These are phyloP conservation scores for Triticum timopheevii DNA, from an alignment of 176 grass and related monocot genomes.

Conservation along the genomic window DNA sequence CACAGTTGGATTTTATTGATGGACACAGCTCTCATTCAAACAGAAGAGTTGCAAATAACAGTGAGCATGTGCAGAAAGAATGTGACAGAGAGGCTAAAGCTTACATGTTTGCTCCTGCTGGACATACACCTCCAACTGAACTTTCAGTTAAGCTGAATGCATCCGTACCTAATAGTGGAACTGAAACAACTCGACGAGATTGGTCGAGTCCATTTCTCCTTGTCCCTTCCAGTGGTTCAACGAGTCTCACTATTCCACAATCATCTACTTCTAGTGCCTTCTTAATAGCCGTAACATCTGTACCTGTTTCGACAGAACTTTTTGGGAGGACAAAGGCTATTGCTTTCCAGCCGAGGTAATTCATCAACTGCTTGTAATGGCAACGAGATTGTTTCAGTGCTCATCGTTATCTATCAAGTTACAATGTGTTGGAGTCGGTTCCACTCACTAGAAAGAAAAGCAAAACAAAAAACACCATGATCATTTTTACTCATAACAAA, in stretches of 20 bases:
- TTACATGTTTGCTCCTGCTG: constrained; percentile 73
- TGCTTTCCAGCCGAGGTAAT: constrained; percentile 92
- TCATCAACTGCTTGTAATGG: constrained; percentile 13
- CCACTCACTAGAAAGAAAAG: constrained; percentile 34
- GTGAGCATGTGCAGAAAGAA: constrained; percentile 45
- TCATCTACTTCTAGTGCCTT: constrained; percentile 70
- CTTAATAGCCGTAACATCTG: constrained; percentile 69
- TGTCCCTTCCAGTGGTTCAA: constrained; percentile 77
- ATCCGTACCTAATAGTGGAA: constrained; percentile 45
- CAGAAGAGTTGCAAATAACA: constrained; percentile 34
- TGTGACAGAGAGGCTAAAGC: constrained; percentile 58
- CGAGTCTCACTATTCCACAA: constrained; percentile 64
- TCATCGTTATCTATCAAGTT: background rate
- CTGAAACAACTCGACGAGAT: constrained; percentile 49
- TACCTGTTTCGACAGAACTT: constrained; percentile 81
- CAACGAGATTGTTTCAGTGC: constrained; percentile 20
- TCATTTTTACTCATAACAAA: constrained; percentile 10
- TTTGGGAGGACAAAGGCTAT: constrained; percentile 87
- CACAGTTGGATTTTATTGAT: constrained; percentile 39
- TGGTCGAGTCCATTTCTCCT: constrained; percentile 89
- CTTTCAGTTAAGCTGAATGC: constrained; percentile 82
- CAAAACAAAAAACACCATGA: background rate
- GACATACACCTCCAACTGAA: constrained; percentile 72
- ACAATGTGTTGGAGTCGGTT: constrained; percentile 6
- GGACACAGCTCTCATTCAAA: constrained; percentile 38